phyloP scores from a whole-genome alignment of 768 basidiomycete species.

The Hygrocybe punicea region DNA sequence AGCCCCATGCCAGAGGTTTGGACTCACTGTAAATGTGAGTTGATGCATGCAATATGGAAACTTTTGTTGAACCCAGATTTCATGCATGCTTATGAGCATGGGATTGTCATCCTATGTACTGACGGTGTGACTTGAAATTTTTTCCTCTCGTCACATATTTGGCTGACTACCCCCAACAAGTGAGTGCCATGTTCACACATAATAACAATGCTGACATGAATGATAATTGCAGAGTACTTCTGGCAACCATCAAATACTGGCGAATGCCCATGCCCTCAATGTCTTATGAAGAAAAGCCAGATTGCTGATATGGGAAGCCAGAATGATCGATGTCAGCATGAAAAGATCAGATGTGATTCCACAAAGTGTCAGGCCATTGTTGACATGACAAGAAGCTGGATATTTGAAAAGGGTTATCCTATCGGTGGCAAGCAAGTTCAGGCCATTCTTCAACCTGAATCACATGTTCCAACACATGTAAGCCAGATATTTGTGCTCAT shows the following conservation, averaged over 20 bases:
- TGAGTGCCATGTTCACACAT: constrained; percentile 5
- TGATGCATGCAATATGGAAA: constrained; percentile 9
- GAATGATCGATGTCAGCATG: not conserved
- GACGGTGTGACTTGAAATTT: constrained; percentile 20
- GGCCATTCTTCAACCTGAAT: not conserved
- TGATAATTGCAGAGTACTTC: constrained; percentile 16
- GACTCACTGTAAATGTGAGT: not conserved
- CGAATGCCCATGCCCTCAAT: constrained; percentile 22
- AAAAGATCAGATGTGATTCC: not conserved
- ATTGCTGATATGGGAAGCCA: constrained; percentile 2
- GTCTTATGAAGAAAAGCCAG: constrained; percentile 5
- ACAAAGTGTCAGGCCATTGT: not conserved
- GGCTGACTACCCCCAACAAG: constrained; percentile 33
- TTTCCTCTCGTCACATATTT: constrained; percentile 25
- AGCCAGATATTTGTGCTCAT: not conserved
- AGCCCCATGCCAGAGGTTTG: not conserved
- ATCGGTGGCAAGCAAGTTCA: not conserved
- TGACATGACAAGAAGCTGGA: not conserved
- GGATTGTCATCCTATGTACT: constrained; percentile 24
- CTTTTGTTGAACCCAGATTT: constrained; percentile 24
- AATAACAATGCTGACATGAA: not conserved
- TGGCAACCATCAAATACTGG: constrained; percentile 19
- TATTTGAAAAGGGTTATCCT: not conserved
- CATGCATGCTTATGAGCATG: constrained; percentile 23
- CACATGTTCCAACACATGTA: not conserved